A percentile compares a stretch with the other conserved stretches of the same genome.
phyloP scores from a whole-genome alignment of 805 yeast species.

The Pichia cephalocereana region DNA sequence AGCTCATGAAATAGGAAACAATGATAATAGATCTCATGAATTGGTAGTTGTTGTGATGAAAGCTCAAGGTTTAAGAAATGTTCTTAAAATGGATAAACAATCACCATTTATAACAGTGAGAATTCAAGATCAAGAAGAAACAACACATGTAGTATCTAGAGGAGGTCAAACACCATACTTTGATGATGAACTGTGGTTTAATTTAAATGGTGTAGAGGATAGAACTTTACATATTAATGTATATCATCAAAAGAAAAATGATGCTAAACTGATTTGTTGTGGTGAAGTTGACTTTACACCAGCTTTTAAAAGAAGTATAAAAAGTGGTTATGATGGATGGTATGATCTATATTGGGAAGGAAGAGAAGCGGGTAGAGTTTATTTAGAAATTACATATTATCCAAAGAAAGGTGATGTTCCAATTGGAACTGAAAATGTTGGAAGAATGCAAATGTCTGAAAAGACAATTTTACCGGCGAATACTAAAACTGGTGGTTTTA shows the following conservation, averaged over 20 bases:
- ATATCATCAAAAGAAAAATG: slow-evolving; percentile 74
- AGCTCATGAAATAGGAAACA: not conserved
- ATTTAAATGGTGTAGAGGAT: slow-evolving; percentile 51
- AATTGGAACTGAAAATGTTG: slow-evolving; percentile 17
- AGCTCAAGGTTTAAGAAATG: slow-evolving; percentile 80
- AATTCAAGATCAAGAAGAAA: slow-evolving; percentile 71
- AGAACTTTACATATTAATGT: slow-evolving; percentile 63
- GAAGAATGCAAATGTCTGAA: slow-evolving; percentile 10
- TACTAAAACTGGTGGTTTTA: not conserved
- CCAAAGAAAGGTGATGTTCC: slow-evolving; percentile 37
- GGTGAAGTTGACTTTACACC: slow-evolving; percentile 68
- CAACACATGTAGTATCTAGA: slow-evolving; percentile 66
- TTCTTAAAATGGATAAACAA: slow-evolving; percentile 83
- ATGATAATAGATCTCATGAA: not conserved
- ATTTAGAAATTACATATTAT: slow-evolving; percentile 85
- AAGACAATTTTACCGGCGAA: not conserved
- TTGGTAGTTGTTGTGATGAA: slow-evolving; percentile 69
- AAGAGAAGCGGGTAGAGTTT: slow-evolving; percentile 79
- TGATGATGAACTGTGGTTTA: slow-evolving; percentile 67
- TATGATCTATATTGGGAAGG: slow-evolving; percentile 57
- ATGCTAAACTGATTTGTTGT: slow-evolving; percentile 83
- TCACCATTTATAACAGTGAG: slow-evolving; percentile 83
- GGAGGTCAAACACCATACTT: slow-evolving; percentile 95
- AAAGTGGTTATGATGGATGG: slow-evolving; percentile 84
- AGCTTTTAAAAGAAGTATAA: slow-evolving; percentile 55